Percentiles rank a stretch among this genome's conserved stretches.
Conservation (phyloP, 352 stramenopile genomes). For the Pythium insidiosum region DNA sequence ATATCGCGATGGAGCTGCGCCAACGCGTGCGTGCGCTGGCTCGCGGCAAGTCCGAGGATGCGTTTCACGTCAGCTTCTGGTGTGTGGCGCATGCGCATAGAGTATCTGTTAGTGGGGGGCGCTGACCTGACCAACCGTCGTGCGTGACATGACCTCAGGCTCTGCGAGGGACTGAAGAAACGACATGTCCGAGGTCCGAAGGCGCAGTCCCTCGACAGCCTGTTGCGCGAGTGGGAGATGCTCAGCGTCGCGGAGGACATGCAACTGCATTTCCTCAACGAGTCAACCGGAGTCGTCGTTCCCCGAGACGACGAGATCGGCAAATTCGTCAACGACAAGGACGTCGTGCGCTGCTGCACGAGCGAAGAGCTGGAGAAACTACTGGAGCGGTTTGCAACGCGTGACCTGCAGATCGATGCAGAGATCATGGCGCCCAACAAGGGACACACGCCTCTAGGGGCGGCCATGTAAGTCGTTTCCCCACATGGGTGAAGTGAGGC, state of each 20-base stretch:
- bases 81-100: conserved; percentile 5
- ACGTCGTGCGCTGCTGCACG: conserved; percentile 68
- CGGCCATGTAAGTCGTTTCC: conserved; percentile 34
- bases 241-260: conserved; percentile 4
- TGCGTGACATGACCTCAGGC: conserved; percentile 28
- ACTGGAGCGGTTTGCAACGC: conserved; percentile 56
- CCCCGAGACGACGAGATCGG: conserved; percentile 42
- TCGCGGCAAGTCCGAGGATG: conserved; percentile 22
- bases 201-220: conserved; percentile 29
- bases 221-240: conserved; percentile 44
- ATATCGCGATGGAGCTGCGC: conserved; percentile 27
- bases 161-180: conserved; percentile 70
- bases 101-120: neutral
- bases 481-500: neutral
- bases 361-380: conserved; percentile 45
- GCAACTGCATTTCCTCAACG: conserved; percentile 64
- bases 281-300: conserved; percentile 64
- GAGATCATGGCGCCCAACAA: conserved; percentile 58
- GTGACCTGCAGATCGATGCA: conserved; percentile 43
- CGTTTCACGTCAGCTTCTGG: conserved; percentile 49
- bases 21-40: conserved; percentile 26
- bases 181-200: conserved; percentile 38
- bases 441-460: conserved; percentile 35
- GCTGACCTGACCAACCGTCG: no score
- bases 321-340: conserved; percentile 51